Evolutionary conservation across 2,329 filamentous ascomycete species (phyloP), one percentile per base, ranked within the genome.

Genomic region (Alternaria arborescens): DNA sequence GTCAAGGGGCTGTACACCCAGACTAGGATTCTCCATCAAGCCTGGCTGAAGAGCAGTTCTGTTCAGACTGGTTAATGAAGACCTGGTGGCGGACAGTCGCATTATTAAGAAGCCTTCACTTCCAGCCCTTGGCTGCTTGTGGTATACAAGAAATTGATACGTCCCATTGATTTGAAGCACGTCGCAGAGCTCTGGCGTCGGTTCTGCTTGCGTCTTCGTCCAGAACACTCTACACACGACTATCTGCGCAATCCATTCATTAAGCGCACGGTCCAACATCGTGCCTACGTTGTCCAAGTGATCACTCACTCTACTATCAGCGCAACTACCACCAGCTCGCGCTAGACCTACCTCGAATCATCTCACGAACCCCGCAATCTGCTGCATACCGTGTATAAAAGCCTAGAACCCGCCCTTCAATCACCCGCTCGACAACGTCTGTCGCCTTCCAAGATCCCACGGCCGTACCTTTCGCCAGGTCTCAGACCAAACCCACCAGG

Each of bases 151-250:
- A 42, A 34, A 30, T 46, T 59, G 30, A 41, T 38, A 60, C 68
- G 65, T 69, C 61, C 65, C 66, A 68, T 69, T 68, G 36, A 52
- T 24, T 68, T 71, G 62, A 62, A 62, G 55, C 18, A 65, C 58
- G 66, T 63, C 60, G 46, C 55, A 34, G 43, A 34, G 10, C 38
- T 16, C 8, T 24, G 22, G 11, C 28, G n/a, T 48, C 4, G 53
- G 14, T 7, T 41, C n/a, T 26, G n/a, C 22, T 5, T 26, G 30
- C 6, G 48, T 43, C 36, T 42, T 41, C 8, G 20, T 11, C 47
- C 18, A 22, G 38, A 46, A 41, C 18, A 48, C 47, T 54, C 58
- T 47, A 54, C 30, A 36, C 55, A 20, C 18, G 40, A 30, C 36
- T 14, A 28, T 36, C 44, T 22, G 28, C 14, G 18, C 43, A 38